Evolutionary conservation across 805 yeast species (phyloP).

Genomic region (Babjeviella inositovora): DNA sequence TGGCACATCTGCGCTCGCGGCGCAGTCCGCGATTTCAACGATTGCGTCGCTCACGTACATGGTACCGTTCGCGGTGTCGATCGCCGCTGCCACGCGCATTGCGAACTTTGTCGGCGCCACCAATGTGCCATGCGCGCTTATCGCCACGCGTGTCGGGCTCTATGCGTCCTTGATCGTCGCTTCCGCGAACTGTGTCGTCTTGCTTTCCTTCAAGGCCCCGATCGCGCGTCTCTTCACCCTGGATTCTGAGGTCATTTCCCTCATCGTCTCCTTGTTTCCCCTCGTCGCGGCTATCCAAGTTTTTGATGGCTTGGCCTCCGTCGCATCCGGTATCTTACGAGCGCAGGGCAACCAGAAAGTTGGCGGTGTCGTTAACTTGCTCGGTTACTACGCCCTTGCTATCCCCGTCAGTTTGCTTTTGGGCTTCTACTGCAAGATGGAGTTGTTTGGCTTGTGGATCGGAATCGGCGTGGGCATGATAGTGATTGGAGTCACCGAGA

Average conservation of each 20-base stretch:
- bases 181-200: slow-evolving; percentile 19
- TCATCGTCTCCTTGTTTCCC: slow-evolving; percentile 44
- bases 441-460: slow-evolving; percentile 55
- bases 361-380: slow-evolving; percentile 54
- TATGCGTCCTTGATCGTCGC: slow-evolving; percentile 13
- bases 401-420: slow-evolving; percentile 48
- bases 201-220: slow-evolving; percentile 26
- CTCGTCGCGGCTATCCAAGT: slow-evolving; percentile 49
- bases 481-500: slow-evolving; percentile 32
- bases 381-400: slow-evolving; percentile 59
- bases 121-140: slow-evolving; percentile 17
- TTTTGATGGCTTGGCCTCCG: slow-evolving; percentile 54
- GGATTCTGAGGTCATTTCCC: slow-evolving; percentile 36
- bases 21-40: slow-evolving; percentile 32
- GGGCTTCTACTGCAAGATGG: slow-evolving; percentile 29
- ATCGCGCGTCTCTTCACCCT: slow-evolving; percentile 44
- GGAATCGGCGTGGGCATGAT: slow-evolving; percentile 56
- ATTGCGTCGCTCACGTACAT: slow-evolving; percentile 24
- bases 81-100: slow-evolving; percentile 24
- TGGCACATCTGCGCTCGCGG: slow-evolving; percentile 32
- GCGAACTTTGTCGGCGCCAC: slow-evolving; percentile 27
- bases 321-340: slow-evolving; percentile 57
- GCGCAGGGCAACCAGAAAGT: slow-evolving; percentile 65
- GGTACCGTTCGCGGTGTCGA: slow-evolving; percentile 28
- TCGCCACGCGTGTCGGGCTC: slow-evolving; percentile 16